A percentile compares a stretch with the other conserved stretches of the same genome.
Evolutionary conservation across 768 basidiomycete genomes (phyloP).

Genomic region (Boletus subcaerulescens): DNA sequence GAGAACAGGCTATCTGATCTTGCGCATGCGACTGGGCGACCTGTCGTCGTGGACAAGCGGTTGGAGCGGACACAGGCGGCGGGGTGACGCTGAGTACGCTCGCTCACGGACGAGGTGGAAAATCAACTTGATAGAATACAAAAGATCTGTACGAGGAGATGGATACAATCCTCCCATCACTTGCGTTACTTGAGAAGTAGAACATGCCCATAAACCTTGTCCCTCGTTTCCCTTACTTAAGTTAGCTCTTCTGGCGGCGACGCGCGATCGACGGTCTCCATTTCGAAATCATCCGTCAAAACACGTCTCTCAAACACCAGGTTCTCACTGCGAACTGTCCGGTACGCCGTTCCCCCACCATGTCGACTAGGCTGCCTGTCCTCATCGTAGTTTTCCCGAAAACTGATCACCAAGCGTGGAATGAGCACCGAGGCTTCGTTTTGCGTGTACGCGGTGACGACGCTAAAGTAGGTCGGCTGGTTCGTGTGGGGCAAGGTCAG

Average conservation of each 20-base stretch:
- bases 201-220: neutral
- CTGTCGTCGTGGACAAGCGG: slow-evolving; percentile 65
- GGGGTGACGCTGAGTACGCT: slow-evolving; percentile 30
- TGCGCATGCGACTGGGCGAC: slow-evolving; percentile 47
- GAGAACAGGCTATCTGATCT: slow-evolving; percentile 59
- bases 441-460: slow-evolving; percentile 16
- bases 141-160: too few species aligned
- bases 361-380: neutral
- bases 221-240: neutral
- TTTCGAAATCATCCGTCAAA: slow-evolving; percentile 4
- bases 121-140: too few species aligned
- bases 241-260: too few species aligned
- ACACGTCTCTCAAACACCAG: slow-evolving; percentile 9
- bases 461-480: slow-evolving; percentile 5
- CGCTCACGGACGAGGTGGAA: too few species aligned
- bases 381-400: slow-evolving; percentile 14
- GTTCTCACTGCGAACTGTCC: slow-evolving; percentile 1
- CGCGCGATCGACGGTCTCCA: neutral
- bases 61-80: slow-evolving; percentile 69
- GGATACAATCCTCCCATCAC: too few species aligned
- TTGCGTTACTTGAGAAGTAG: neutral
- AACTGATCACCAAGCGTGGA: slow-evolving; percentile 20
- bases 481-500: neutral
- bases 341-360: neutral
- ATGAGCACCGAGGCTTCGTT: slow-evolving; percentile 17